A percentile compares a stretch with the other conserved stretches of the same genome.
Evolutionary conservation across 768 basidiomycete genomes (phyloP).

Genomic region (Boletales sp.): DNA sequence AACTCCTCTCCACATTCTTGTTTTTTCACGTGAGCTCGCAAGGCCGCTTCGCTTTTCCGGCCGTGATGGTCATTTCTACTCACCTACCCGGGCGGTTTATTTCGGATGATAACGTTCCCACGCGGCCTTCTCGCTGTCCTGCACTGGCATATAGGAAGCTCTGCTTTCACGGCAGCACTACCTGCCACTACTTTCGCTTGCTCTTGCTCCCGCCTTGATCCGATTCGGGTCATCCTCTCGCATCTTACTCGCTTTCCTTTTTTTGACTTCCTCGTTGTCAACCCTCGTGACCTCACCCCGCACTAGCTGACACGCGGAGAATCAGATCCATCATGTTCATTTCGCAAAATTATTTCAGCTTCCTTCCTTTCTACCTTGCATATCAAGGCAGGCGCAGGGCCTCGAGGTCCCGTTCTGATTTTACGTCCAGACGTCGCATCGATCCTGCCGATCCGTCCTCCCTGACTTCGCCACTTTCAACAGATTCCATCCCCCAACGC

Average conservation of each 20-base stretch:
- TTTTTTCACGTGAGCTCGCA: no score
- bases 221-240: conserved; percentile 2
- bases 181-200: not conserved
- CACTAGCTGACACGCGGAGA: conserved; percentile 19
- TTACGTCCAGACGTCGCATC: conserved; percentile 16
- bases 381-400: conserved; percentile 21
- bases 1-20: not conserved
- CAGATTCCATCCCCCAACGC: not conserved
- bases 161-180: conserved; percentile 7
- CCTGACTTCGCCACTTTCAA: conserved; percentile 13
- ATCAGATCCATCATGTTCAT: conserved; percentile 23
- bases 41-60: not conserved
- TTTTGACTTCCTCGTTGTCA: conserved; percentile 13
- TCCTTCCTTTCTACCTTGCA: conserved; percentile 23
- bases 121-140: not conserved
- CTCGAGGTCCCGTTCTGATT: conserved; percentile 10
- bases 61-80: conserved; percentile 17
- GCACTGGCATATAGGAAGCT: not conserved
- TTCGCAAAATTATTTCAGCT: conserved; percentile 12
- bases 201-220: conserved; percentile 9
- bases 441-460: conserved; percentile 20
- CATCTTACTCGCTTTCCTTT: conserved; percentile 12
- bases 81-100: conserved; percentile 3
- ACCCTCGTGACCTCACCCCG: conserved; percentile 25
- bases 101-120: conserved; percentile 3